Base-by-base conservation (phyloP, 2,329 filamentous ascomycete species). In the Grosmannia clavigera region DNA sequence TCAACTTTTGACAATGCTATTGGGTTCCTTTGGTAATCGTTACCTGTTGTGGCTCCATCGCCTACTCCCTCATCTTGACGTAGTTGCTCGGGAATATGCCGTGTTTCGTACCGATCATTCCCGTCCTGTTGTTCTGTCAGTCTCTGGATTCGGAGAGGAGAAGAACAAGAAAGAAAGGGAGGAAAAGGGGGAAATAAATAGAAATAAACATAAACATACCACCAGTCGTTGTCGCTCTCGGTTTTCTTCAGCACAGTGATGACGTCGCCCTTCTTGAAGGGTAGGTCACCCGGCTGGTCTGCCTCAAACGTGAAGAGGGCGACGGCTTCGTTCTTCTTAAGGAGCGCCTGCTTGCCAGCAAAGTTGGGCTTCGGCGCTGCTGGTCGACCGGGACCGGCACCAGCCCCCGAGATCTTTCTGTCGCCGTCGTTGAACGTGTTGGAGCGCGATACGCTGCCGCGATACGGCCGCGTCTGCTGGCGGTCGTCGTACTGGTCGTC, bases 241-340 rank as follows among this genome's bases (percentile, higher is more conserved):
- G 92, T 97, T 73, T 88, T 88, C 78, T 99, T 96, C 61, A 95
- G 72, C 61, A 99, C 91, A 1, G 91, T 96, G 65, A 99, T 96
- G 60, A 97, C 74, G 35, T 99, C 94, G 25, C 94, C 94, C 79
- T 99, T 99, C 77, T 95, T 96, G 75, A 99, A 99, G 0, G 87
- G 90, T 60, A 97, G 72, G 71, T 99, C 92, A 5, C 92, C 92
- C 0, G 90, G 85, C 72, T 96, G 92, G 68, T 96, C 92, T 0
- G 91, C 86, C 64, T 97, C 92, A 70, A 99, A 99, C 2, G 89
- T 96, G 73, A 88, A 97, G 63, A 96, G 78, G 2, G 94, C 94
- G 25, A 96, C 79, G 0, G 91, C 94, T 73, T 97, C 90, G 66
- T 96, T 91, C 66, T 81, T 79, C 70, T 79, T 81, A 62, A 85